These are phyloP conservation scores for Candida silvatica DNA, from an alignment of 805 yeast genomes.

Conservation along the genomic window DNA sequence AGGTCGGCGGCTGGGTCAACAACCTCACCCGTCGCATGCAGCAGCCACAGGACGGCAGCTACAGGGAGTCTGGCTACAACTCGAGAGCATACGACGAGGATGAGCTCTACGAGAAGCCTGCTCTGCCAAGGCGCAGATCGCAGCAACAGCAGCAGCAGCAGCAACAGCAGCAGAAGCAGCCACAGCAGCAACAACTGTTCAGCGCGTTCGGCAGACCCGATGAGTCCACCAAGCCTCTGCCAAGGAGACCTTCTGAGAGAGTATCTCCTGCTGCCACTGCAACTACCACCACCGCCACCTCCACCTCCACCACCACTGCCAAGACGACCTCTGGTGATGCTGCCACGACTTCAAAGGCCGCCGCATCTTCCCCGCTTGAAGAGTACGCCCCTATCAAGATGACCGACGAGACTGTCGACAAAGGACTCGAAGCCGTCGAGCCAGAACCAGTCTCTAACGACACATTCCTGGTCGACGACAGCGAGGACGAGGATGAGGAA, in stretches of 20 bases:
- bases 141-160: too few species aligned
- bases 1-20: slow-evolving; percentile 72
- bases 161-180: too few species aligned
- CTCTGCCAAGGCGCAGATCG: slow-evolving; percentile 6
- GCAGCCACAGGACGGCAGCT: neutral
- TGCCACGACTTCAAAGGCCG: neutral
- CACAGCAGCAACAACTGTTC: slow-evolving; percentile 19
- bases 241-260: neutral
- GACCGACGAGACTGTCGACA: slow-evolving; percentile 1
- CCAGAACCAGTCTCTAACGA: slow-evolving; percentile 36
- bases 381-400: slow-evolving; percentile 1
- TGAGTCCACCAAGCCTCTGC: neutral
- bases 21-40: slow-evolving; percentile 46
- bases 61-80: too few species aligned
- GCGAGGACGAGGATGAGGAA: slow-evolving; percentile 35
- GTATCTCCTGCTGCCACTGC: neutral
- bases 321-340: neutral
- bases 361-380: neutral
- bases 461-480: slow-evolving; percentile 42
- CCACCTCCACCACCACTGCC: neutral
- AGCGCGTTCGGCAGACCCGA: slow-evolving; percentile 22
- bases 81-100: too few species aligned
- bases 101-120: slow-evolving; percentile 3
- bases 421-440: slow-evolving; percentile 25
- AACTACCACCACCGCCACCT: too few species aligned